Percentiles rank a stretch among this genome's conserved stretches.
phyloP scores from a whole-genome alignment of 169 alveolate genomes.

The Eimeria praecox region DNA sequence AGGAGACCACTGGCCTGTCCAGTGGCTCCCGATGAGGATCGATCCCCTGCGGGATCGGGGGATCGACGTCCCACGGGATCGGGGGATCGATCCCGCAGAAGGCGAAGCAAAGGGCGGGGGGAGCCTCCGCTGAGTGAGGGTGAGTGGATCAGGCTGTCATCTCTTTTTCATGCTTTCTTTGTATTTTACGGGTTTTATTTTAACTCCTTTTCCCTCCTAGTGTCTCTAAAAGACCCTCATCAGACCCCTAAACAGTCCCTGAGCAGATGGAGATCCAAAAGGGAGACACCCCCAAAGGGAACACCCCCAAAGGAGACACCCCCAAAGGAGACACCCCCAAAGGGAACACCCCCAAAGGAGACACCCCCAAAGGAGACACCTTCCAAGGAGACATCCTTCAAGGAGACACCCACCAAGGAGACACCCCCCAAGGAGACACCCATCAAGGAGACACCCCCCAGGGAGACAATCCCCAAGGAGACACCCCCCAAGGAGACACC shows the following conservation, averaged over 20 bases:
- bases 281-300: neutral
- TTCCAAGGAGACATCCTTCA: neutral
- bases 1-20: neutral
- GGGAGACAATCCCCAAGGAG: neutral
- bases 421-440: neutral
- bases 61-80: neutral
- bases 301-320: neutral
- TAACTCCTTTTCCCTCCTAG: slow-evolving; percentile 43
- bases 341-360: neutral
- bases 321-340: neutral
- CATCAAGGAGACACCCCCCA: too few relatives aligned
- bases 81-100: neutral
- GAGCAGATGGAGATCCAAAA: neutral
- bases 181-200: slow-evolving; percentile 1
- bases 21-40: neutral
- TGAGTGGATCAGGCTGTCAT: neutral
- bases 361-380: neutral
- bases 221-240: neutral
- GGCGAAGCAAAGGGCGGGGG: neutral
- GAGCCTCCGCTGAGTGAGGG: neutral
- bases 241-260: neutral
- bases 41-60: neutral
- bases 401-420: neutral
- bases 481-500: too few relatives aligned
- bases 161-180: slow-evolving; percentile 16